A percentile compares a stretch with the other conserved stretches of the same genome.
Evolutionary conservation across 176 grass and related monocot genomes (phyloP).

Genomic region (Musa schizocarpa): DNA sequence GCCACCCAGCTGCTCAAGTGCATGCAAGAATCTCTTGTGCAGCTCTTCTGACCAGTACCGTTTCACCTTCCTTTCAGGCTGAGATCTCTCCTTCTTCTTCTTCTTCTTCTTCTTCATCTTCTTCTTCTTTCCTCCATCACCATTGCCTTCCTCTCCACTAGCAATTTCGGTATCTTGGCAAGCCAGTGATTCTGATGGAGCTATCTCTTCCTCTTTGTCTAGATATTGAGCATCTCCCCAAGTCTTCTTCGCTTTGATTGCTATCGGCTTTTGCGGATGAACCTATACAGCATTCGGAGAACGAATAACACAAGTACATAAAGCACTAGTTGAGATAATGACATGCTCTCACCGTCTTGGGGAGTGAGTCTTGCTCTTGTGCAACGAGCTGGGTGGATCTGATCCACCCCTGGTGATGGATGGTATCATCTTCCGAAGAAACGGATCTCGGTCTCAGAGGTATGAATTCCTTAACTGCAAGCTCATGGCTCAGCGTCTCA

Average conservation of each 20-base stretch:
- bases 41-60: neutral
- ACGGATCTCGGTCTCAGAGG: neutral
- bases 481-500: neutral
- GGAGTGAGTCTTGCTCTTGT: neutral
- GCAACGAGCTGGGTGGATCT: no score
- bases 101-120: neutral
- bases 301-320: neutral
- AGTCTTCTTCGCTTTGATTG: neutral
- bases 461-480: neutral
- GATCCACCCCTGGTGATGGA: no score
- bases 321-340: neutral
- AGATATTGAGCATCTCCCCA: neutral
- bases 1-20: neutral
- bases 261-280: neutral
- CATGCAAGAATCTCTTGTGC: slow-evolving; percentile 2
- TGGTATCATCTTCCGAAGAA: neutral
- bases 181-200: no score
- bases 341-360: neutral
- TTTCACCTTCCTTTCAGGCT: neutral
- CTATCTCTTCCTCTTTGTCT: no score
- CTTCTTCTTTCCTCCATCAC: neutral
- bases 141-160: neutral
- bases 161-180: no score
- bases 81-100: neutral
- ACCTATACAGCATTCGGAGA: neutral